Conservation (phyloP, 1,284 basidiomycete species). For the Gymnopus androsaceus region DNA sequence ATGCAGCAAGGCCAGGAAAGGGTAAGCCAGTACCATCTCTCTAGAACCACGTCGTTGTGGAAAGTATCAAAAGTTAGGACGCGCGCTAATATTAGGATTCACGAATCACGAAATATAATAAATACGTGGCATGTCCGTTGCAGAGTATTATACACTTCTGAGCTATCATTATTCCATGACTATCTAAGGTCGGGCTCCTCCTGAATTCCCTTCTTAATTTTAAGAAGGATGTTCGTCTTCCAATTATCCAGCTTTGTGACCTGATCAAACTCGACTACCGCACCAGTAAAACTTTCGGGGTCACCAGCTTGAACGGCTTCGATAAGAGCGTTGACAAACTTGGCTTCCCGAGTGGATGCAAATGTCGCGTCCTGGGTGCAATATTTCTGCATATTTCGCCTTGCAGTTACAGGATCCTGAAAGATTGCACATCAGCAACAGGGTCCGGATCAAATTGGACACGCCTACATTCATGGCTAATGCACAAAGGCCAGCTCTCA, state of each 20-base stretch:
- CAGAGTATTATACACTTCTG: slow-evolving; percentile 4
- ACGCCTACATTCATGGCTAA: slow-evolving; percentile 81
- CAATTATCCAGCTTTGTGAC: slow-evolving; percentile 91
- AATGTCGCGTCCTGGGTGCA: slow-evolving; percentile 80
- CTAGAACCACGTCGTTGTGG: neutral
- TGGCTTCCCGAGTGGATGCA: slow-evolving; percentile 84
- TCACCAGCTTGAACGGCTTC: slow-evolving; percentile 84
- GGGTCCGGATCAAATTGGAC: neutral
- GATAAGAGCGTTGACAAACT: slow-evolving; percentile 78
- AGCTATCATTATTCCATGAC: slow-evolving; percentile 18
- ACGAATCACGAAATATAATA: neutral
- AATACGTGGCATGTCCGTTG: neutral
- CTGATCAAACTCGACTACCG: slow-evolving; percentile 84
- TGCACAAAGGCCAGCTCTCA: slow-evolving; percentile 86
- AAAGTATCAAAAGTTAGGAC: neutral
- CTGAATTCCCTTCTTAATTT: slow-evolving; percentile 82
- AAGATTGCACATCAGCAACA: slow-evolving; percentile 10
- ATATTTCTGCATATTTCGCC: slow-evolving; percentile 78
- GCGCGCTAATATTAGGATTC: neutral
- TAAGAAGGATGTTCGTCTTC: slow-evolving; percentile 89
- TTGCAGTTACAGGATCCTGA: slow-evolving; percentile 85
- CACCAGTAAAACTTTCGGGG: slow-evolving; percentile 75
- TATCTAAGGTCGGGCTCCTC: slow-evolving; percentile 50
- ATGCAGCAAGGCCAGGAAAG: slow-evolving; percentile 57
- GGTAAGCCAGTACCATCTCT: slow-evolving; percentile 33